Evolutionary conservation across 1,139 yeast species (phyloP).

Genomic region (Yamadazyma conglobata): DNA sequence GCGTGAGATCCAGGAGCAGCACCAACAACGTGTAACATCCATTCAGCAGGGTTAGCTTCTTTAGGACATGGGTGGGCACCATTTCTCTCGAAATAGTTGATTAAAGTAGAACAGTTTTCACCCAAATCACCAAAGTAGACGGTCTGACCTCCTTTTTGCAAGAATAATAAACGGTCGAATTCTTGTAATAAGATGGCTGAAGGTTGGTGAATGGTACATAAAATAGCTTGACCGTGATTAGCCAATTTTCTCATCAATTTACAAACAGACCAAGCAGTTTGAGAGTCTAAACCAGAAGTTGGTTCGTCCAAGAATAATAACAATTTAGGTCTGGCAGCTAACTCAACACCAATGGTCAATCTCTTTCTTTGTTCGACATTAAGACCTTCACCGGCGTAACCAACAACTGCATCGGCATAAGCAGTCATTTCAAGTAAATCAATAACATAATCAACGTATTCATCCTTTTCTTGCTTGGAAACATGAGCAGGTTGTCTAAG

Average conservation of each 20-base stretch:
- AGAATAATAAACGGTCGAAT: conserved; percentile 70
- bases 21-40: conserved; percentile 52
- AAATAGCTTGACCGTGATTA: conserved; percentile 75
- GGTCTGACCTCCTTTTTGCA: conserved; percentile 73
- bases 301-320: conserved; percentile 87
- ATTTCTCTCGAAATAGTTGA: conserved; percentile 63
- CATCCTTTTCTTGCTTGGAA: conserved; percentile 57
- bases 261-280: conserved; percentile 87
- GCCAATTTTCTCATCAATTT: conserved; percentile 76
- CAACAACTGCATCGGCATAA: conserved; percentile 80
- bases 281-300: conserved; percentile 89
- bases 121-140: conserved; percentile 83
- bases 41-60: conserved; percentile 50
- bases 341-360: conserved; percentile 78
- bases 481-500: conserved; percentile 63
- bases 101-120: conserved; percentile 55
- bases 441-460: conserved; percentile 69
- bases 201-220: conserved; percentile 84
- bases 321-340: conserved; percentile 83
- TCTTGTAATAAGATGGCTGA: conserved; percentile 73
- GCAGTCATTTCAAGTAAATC: conserved; percentile 65
- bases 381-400: conserved; percentile 73
- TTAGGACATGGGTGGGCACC: conserved; percentile 63
- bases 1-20: conserved; percentile 34
- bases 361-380: conserved; percentile 87